These are phyloP conservation scores for Mortierella sp. DNA, from an alignment of 371 early-diverging fungal genomes.

Conservation along the genomic window DNA sequence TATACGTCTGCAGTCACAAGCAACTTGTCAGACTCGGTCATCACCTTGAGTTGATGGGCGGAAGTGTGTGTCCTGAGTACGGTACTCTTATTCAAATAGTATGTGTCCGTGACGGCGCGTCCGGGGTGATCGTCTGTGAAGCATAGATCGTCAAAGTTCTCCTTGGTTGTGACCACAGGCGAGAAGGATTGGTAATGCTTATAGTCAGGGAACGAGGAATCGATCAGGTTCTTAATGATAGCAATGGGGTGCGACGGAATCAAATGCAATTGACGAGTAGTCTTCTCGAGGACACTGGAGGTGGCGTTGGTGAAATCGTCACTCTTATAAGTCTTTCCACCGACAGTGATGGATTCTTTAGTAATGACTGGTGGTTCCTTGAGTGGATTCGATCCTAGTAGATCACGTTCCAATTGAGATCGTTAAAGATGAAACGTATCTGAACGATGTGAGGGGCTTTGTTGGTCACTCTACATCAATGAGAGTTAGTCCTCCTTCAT, in stretches of 20 bases:
- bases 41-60: slow-evolving; percentile 90
- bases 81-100: slow-evolving; percentile 86
- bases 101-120: slow-evolving; percentile 88
- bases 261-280: slow-evolving; percentile 81
- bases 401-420: slow-evolving; percentile 3
- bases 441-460: too few relatives aligned
- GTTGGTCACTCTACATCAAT: too few relatives aligned
- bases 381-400: slow-evolving; percentile 10
- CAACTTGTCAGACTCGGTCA: slow-evolving; percentile 70
- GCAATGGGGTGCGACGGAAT: slow-evolving; percentile 90
- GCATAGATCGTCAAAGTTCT: slow-evolving; percentile 95
- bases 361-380: slow-evolving; percentile 47
- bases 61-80: slow-evolving; percentile 96
- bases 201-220: slow-evolving; percentile 74
- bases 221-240: slow-evolving; percentile 87
- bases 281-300: slow-evolving; percentile 81
- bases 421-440: neutral
- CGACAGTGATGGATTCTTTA: slow-evolving; percentile 58
- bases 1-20: slow-evolving; percentile 96
- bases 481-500: too few relatives aligned
- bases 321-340: slow-evolving; percentile 64
- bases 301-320: slow-evolving; percentile 89
- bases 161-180: slow-evolving; percentile 85
- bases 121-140: slow-evolving; percentile 89
- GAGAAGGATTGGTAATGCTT: slow-evolving; percentile 72